Conservation (phyloP, 2,329 filamentous ascomycete genomes). For the Colletotrichum trifolii region DNA sequence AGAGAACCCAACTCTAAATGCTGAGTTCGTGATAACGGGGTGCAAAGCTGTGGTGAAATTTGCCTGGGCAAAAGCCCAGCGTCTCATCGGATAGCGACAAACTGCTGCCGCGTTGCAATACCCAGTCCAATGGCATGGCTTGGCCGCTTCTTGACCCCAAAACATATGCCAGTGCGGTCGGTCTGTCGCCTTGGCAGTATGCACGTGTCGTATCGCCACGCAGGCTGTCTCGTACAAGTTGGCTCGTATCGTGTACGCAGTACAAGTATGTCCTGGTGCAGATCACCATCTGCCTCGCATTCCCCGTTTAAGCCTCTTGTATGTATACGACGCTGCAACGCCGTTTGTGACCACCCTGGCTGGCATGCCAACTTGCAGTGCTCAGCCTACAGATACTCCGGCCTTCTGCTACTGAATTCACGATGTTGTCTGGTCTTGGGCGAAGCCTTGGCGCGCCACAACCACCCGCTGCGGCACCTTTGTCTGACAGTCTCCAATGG, state of each 20-base stretch:
- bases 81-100: slow-evolving; percentile 13
- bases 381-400: no score
- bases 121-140: slow-evolving; percentile 7
- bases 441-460: no score
- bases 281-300: slow-evolving; percentile 7
- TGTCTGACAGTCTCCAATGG: no score
- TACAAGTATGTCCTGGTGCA: neutral
- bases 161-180: slow-evolving; percentile 9
- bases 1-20: neutral
- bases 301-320: no score
- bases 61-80: slow-evolving; percentile 15
- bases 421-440: no score
- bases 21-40: neutral
- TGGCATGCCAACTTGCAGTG: no score
- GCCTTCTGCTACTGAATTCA: no score
- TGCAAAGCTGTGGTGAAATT: neutral
- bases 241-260: slow-evolving; percentile 7
- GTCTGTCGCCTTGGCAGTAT: slow-evolving; percentile 18
- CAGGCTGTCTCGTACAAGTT: no score
- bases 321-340: no score
- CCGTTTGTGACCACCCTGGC: no score
- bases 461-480: no score
- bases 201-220: slow-evolving; percentile 18
- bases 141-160: slow-evolving; percentile 19
- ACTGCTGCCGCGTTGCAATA: neutral